Conservation (phyloP, 495 filamentous ascomycete species). For the Lepidopterella palustris region DNA sequence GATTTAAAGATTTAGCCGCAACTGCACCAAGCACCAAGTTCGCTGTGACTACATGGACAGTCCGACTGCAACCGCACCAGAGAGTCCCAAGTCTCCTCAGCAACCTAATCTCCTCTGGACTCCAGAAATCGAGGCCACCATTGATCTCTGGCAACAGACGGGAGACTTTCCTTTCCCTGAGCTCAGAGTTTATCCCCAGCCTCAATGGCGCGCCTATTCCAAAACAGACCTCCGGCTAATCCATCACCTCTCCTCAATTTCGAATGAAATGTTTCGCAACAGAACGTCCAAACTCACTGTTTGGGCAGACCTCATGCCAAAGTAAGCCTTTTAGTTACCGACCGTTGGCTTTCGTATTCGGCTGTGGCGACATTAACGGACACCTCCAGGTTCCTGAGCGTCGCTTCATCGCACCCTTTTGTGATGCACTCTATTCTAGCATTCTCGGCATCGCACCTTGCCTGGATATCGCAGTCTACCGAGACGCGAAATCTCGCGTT, state of each 20-base stretch:
- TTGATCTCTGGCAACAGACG: slow-evolving; percentile 78
- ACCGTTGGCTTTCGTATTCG: slow-evolving; percentile 20
- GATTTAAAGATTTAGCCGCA: slow-evolving; percentile 55
- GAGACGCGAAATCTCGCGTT: slow-evolving; percentile 79
- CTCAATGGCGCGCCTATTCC: slow-evolving; percentile 59
- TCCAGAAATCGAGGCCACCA: slow-evolving; percentile 65
- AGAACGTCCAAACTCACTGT: slow-evolving; percentile 75
- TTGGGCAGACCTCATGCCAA: slow-evolving; percentile 88
- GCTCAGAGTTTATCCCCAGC: slow-evolving; percentile 62
- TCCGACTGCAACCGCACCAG: slow-evolving; percentile 52
- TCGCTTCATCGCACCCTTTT: slow-evolving; percentile 73
- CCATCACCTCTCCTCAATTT: slow-evolving; percentile 82
- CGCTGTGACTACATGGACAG: slow-evolving; percentile 94
- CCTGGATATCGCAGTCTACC: slow-evolving; percentile 74
- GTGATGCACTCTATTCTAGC: slow-evolving; percentile 90
- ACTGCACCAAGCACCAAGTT: slow-evolving; percentile 98
- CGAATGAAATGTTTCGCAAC: slow-evolving; percentile 68
- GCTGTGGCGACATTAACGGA: slow-evolving; percentile 20
- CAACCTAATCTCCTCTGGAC: slow-evolving; percentile 77
- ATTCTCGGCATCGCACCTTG: slow-evolving; percentile 85
- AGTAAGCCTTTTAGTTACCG: slow-evolving; percentile 55
- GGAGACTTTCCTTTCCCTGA: slow-evolving; percentile 83
- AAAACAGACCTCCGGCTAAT: slow-evolving; percentile 77
- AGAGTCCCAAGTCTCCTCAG: slow-evolving; percentile 52
- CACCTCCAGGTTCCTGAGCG: slow-evolving; percentile 65